Percentiles rank a stretch among this genome's conserved stretches.
phyloP scores from a whole-genome alignment of 441 rosid genomes.

The Pelargonium citronellum region DNA sequence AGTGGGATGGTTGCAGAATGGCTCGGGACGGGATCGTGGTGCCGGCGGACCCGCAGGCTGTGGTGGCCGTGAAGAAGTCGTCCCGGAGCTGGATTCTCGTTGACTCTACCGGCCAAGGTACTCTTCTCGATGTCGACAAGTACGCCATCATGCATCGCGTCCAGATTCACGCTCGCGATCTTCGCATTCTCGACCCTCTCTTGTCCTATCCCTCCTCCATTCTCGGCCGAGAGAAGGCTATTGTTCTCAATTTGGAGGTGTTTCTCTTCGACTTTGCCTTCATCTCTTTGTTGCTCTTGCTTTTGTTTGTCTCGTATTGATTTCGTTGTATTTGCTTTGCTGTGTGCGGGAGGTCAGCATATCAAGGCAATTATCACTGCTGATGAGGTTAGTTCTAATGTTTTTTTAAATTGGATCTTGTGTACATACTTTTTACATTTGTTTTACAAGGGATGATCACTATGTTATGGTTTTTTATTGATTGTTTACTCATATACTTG shows the following conservation, averaged over 20 bases:
- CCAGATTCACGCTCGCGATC: conserved; percentile 98
- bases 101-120: conserved; percentile 47
- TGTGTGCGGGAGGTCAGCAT: conserved; percentile 45
- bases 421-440: no score
- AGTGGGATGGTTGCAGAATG: conserved; percentile 43
- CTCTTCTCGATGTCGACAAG: conserved; percentile 62
- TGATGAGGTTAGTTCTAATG: conserved; percentile 59
- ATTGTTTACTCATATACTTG: no score
- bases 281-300: not conserved
- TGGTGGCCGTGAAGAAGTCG: conserved; percentile 45
- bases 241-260: conserved; percentile 91
- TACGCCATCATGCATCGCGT: conserved; percentile 90
- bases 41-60: conserved; percentile 56
- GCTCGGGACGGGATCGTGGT: conserved; percentile 58
- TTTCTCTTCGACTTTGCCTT: not conserved
- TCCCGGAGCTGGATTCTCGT: conserved; percentile 65
- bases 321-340: conserved; percentile 3
- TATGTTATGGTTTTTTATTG: no score
- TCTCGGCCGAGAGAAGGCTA: conserved; percentile 89
- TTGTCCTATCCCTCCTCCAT: conserved; percentile 89
- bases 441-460: no score
- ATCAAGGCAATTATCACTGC: conserved; percentile 93
- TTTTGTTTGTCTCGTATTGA: conserved; percentile 3
- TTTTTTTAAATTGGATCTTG: not conserved
- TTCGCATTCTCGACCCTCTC: conserved; percentile 86